Evolutionary conservation across 768 basidiomycete species (phyloP).

Genomic region (Tubosaeta sp.): DNA sequence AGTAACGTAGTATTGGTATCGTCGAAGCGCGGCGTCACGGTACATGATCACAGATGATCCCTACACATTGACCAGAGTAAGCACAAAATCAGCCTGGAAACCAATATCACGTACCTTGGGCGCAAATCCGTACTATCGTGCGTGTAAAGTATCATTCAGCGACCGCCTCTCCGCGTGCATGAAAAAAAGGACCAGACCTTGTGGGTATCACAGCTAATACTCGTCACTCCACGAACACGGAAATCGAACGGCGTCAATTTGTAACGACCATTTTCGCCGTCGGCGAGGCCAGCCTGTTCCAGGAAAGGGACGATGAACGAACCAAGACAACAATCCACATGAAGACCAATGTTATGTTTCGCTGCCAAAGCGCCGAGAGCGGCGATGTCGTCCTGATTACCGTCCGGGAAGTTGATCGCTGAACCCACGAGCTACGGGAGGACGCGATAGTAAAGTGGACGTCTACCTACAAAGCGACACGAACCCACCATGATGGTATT

Average conservation of each 20-base stretch:
- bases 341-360: constrained; percentile 74
- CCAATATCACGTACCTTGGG: constrained; percentile 66
- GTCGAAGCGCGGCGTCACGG: constrained; percentile 66
- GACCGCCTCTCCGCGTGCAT: neutral
- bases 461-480: neutral
- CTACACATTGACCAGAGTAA: constrained; percentile 33
- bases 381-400: constrained; percentile 82
- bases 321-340: constrained; percentile 94
- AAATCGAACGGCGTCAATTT: constrained; percentile 83
- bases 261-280: constrained; percentile 49
- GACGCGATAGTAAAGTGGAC: neutral
- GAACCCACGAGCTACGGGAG: constrained; percentile 72
- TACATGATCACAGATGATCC: constrained; percentile 97
- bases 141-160: constrained; percentile 1
- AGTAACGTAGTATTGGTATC: constrained; percentile 83
- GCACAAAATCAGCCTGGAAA: neutral
- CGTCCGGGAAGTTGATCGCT: constrained; percentile 81
- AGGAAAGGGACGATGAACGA: constrained; percentile 94
- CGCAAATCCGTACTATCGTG: constrained; percentile 79
- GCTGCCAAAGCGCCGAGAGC: constrained; percentile 72
- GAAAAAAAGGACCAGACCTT: constrained; percentile 47
- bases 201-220: constrained; percentile 94
- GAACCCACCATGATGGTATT: constrained; percentile 80
- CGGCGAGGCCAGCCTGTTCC: constrained; percentile 67
- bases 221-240: constrained; percentile 84